A percentile compares a stretch with the other conserved stretches of the same genome.
Evolutionary conservation across 2,329 filamentous ascomycete genomes (phyloP).

Genomic region (Talaromyces marneffei): DNA sequence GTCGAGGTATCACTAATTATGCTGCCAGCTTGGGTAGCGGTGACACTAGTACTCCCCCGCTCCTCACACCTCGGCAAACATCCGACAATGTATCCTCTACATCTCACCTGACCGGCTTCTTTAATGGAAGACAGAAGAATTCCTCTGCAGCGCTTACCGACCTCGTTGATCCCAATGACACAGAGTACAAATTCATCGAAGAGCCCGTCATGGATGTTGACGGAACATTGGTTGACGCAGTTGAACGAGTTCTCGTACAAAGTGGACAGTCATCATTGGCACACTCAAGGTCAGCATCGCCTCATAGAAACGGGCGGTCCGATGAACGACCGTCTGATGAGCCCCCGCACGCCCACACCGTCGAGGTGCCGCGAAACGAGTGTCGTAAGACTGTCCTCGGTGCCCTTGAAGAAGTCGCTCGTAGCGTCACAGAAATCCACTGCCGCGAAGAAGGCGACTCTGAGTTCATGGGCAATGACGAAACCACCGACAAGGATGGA

Average conservation of each 20-base stretch:
- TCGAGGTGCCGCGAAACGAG: conserved; percentile 47
- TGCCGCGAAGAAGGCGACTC: conserved; percentile 35
- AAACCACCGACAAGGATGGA: conserved; percentile 27
- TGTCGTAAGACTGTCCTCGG: conserved; percentile 52
- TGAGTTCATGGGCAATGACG: conserved; percentile 23
- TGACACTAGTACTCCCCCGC: conserved; percentile 19
- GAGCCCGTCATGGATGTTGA: conserved; percentile 55
- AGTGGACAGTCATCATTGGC: conserved; percentile 38
- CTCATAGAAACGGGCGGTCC: conserved; percentile 28
- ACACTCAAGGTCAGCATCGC: conserved; percentile 38
- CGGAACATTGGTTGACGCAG: conserved; percentile 51
- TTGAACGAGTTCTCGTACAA: conserved; percentile 50
- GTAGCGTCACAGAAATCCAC: conserved; percentile 48
- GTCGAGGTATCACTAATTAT: conserved; percentile 35
- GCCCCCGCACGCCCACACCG: conserved; percentile 20
- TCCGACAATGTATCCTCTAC: conserved; percentile 20
- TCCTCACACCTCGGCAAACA: conserved; percentile 24
- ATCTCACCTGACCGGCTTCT: conserved; percentile 16
- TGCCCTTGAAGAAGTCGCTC: conserved; percentile 52
- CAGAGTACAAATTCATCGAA: conserved; percentile 49
- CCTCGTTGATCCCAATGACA: conserved; percentile 22
- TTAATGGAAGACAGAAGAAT: conserved; percentile 20
- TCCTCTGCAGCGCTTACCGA: conserved; percentile 19
- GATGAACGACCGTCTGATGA: conserved; percentile 29
- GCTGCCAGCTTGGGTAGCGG: conserved; percentile 20